Evolutionary conservation across 169 alveolate species (phyloP), one percentile per base, ranked within the genome.

Genomic region (Ichthyophthirius multifiliis): DNA sequence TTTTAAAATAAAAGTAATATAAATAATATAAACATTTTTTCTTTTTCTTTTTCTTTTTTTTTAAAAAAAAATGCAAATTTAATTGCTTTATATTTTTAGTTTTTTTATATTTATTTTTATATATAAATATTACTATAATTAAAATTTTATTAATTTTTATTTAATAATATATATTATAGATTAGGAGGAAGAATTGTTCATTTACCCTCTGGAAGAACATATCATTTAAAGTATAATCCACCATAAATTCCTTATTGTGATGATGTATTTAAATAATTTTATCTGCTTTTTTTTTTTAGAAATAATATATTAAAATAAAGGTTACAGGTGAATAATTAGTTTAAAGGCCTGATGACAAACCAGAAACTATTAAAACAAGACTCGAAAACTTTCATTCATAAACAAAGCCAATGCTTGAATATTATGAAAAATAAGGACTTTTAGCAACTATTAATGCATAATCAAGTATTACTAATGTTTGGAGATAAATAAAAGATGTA

Each of bases 121-220:
- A n/a, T n/a, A n/a, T n/a, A n/a, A n/a, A n/a, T n/a, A n/a, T 1
- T n/a, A 12, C 16, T 46, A 27, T 46, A 16, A n/a, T n/a, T n/a
- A n/a, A n/a, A n/a, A n/a, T n/a, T 55, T 55, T 27, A 20, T 27
- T 55, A 20, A 55, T 10, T 55, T 5, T 35, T 39, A 16, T 34
- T n/a, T 37, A n/a, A 34, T 37, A 3, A 15, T 9, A 12, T 31
- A 37, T 7, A 5, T 37, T n/a, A 41, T 30, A 74, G 86, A 86
- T 89, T 97, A 23, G 87, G 94, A 23, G 99, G 99, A 41, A 89
- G 99, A 76, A 78, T 96, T 75, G 90, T 95, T n/a, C 99, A 97
- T 74, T 94, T 90, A 47, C 95, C 97, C 23, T 94, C 98, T n/a
- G 99, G 99, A 41, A 94, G 99, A 82, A 91, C 98, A 39, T 97